Conservation (phyloP, 768 basidiomycete genomes). For the Pleurotus salmoneostramineus region DNA sequence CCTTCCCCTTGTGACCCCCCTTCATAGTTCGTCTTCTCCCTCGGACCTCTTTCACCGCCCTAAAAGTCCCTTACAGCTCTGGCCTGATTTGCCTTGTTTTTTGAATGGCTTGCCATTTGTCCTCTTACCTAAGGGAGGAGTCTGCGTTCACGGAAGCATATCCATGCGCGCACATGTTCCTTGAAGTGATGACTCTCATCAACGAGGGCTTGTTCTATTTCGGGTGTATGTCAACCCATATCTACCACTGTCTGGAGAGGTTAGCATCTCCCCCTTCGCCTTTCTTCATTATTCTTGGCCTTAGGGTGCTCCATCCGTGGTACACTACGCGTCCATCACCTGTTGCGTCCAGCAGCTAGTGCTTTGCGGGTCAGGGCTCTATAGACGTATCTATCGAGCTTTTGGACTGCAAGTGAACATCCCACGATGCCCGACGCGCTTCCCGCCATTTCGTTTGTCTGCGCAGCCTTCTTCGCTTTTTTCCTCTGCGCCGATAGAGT, state of each 20-base stretch:
- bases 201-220: constrained; percentile 6
- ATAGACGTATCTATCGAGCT: not conserved
- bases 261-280: not conserved
- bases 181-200: not conserved
- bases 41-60: not conserved
- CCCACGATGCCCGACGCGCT: constrained; percentile 30
- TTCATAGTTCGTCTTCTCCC: no score
- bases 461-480: constrained; percentile 31
- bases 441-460: constrained; percentile 40
- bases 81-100: not conserved
- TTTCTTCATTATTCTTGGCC: not conserved
- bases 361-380: constrained; percentile 4
- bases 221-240: constrained; percentile 3
- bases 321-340: not conserved
- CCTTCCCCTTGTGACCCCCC: constrained; percentile 5
- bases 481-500: constrained; percentile 38
- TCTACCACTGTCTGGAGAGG: not conserved
- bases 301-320: not conserved
- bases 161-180: constrained; percentile 1
- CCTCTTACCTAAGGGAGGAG: constrained; percentile 7
- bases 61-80: not conserved
- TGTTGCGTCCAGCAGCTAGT: not conserved
- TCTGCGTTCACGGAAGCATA: constrained; percentile 1
- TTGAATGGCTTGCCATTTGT: constrained; percentile 1
- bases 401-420: not conserved